Base-by-base conservation (phyloP, 371 early-diverging fungal species). In the Mucor irregularis region DNA sequence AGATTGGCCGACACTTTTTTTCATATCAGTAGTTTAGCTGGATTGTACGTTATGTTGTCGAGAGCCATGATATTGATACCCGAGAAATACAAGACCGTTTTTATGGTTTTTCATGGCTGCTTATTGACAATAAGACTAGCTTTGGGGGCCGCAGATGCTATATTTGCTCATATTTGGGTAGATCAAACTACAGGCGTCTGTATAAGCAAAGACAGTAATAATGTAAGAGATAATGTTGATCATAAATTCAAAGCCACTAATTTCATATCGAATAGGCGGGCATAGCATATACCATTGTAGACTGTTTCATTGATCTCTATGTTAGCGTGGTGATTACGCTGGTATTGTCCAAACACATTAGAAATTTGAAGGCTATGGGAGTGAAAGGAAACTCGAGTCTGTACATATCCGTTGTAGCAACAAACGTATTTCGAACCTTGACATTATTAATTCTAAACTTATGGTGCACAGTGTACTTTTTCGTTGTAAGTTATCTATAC, bases 11-110 rank as follows among this genome's bases (percentile, higher is more conserved):
- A 57, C 26, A 3, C n/a, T 40, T 49, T 49, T 39, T 57, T 40
- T 33, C 57, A 57, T 57, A 8, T 42, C 2, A 39, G 35, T 8
- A n/a, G 26, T n/a, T 5, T 49, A 16, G n/a, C 49, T 43, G 42
- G 49, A 13, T 19, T 35, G 2, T 17, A 6, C 11, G 49, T 57
- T 25, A 11, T 57, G 11, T 40, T 57, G 17, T 17, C 42, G 11
- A 17, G 57, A 34, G 50, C 49, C 8, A 49, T 19, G 0, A 43
- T 40, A 1, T 2, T 57, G 8, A 21, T 38, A 21, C 49, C 57
- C 16, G 0, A 14, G 2, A 17, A 28, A 14, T 30, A 16, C 2
- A 21, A 42, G n/a, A 16, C 7, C 2, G 14, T 16, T 16, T n/a
- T 42, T 21, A 11, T 33, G 11, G 13, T 26, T 10, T 26, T 57